Evolutionary conservation across 805 yeast species (phyloP).

Genomic region (Scheffersomyces ergatensis): DNA sequence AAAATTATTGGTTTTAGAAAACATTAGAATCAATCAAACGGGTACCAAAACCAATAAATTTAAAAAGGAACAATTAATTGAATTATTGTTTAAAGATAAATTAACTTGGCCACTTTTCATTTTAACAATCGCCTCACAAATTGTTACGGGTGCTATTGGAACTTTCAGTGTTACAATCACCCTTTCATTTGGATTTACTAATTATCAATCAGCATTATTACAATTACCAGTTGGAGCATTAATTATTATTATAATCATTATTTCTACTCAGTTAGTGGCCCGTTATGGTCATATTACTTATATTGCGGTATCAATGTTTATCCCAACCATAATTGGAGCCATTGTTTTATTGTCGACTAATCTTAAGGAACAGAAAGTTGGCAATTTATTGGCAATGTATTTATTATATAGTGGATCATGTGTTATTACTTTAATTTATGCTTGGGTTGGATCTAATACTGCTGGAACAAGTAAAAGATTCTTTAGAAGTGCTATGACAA

Average conservation of each 20-base stretch:
- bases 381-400: conserved; percentile 49
- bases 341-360: conserved; percentile 39
- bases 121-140: conserved; percentile 45
- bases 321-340: conserved; percentile 33
- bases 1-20: conserved; percentile 40
- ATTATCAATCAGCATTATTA: conserved; percentile 43
- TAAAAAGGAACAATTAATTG: conserved; percentile 44
- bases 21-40: conserved; percentile 47
- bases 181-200: conserved; percentile 48
- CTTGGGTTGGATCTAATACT: conserved; percentile 63
- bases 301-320: conserved; percentile 24
- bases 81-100: conserved; percentile 43
- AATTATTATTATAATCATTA: conserved; percentile 29
- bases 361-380: conserved; percentile 30
- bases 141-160: conserved; percentile 51
- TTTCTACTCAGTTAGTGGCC: conserved; percentile 30
- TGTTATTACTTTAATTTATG: conserved; percentile 55
- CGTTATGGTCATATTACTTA: conserved; percentile 24
- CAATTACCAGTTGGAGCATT: conserved; percentile 61
- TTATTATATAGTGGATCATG: conserved; percentile 55
- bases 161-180: conserved; percentile 54
- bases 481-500: conserved; percentile 53
- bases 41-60: conserved; percentile 50
- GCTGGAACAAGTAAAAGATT: conserved; percentile 77
- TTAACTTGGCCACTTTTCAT: conserved; percentile 50